Evolutionary conservation across 2,329 filamentous ascomycete genomes (phyloP).

Genomic region (Pseudogymnoascus sp.): DNA sequence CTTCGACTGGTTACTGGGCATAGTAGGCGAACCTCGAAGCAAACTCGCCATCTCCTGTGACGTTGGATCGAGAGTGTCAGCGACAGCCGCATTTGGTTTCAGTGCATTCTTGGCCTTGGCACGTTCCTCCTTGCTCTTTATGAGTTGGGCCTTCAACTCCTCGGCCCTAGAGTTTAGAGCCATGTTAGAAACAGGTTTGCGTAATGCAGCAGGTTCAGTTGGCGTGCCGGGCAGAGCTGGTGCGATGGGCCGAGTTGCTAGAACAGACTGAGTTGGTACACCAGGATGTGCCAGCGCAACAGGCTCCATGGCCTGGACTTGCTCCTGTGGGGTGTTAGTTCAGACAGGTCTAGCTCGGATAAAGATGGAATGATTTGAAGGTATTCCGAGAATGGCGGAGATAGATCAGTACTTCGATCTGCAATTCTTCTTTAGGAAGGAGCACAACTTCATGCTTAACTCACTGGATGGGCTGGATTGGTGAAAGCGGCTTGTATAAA

Average conservation of each 20-base stretch:
- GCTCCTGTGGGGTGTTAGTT: not conserved
- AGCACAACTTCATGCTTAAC: not conserved
- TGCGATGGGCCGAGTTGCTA: slow-evolving; percentile 14
- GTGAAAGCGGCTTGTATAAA: not conserved
- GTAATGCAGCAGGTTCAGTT: slow-evolving; percentile 13
- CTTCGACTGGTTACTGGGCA: not conserved
- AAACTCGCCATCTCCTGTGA: not conserved
- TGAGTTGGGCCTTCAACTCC: slow-evolving; percentile 25
- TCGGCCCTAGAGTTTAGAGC: slow-evolving; percentile 23
- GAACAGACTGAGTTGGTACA: not conserved
- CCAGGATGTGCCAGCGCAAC: slow-evolving; percentile 7
- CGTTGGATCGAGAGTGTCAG: not conserved
- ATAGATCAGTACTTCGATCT: not conserved
- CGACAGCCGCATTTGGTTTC: not conserved
- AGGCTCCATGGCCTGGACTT: slow-evolving; percentile 20
- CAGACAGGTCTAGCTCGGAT: not conserved
- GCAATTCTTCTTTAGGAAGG: not conserved
- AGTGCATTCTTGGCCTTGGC: not conserved
- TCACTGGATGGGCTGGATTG: not conserved
- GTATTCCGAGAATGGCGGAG: no score
- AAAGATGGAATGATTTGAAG: not conserved
- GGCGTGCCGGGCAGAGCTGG: slow-evolving; percentile 6
- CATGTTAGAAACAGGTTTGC: slow-evolving; percentile 11
- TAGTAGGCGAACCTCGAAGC: not conserved
- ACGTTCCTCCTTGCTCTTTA: slow-evolving; percentile 20